Conservation (phyloP, 192 early-diverging fungal genomes). For the Coemansia erecta region DNA sequence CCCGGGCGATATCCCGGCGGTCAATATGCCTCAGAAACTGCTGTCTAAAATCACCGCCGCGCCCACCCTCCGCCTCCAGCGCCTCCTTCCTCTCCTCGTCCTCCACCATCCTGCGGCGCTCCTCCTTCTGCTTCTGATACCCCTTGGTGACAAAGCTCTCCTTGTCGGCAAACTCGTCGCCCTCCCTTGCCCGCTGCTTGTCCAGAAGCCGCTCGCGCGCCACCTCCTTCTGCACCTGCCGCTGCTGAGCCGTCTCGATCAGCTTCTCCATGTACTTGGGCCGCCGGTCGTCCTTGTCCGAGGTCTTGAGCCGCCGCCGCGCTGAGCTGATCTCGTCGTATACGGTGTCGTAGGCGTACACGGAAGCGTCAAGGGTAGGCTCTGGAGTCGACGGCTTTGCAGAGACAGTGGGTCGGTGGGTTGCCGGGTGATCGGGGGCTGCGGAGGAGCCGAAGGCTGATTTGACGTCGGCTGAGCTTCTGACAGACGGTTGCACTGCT, state of each 20-base stretch:
- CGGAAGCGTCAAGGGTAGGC: slow-evolving; percentile 13
- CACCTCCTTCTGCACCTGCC: slow-evolving; percentile 38
- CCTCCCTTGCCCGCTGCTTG: slow-evolving; percentile 41
- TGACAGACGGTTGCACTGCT: not conserved
- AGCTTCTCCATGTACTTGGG: slow-evolving; percentile 51
- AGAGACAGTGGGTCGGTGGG: not conserved
- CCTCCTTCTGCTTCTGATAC: slow-evolving; percentile 46
- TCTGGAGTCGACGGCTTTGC: too few relatives aligned
- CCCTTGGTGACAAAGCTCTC: slow-evolving; percentile 39
- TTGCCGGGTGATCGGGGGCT: not conserved
- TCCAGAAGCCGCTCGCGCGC: slow-evolving; percentile 30
- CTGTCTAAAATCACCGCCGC: slow-evolving; percentile 22
- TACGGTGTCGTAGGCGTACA: slow-evolving; percentile 45
- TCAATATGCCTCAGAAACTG: slow-evolving; percentile 52
- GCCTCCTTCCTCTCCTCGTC: slow-evolving; percentile 30
- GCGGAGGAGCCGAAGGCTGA: not conserved
- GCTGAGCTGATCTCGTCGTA: slow-evolving; percentile 28
- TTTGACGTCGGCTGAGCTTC: not conserved
- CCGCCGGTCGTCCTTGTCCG: slow-evolving; percentile 18
- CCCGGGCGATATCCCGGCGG: slow-evolving; percentile 53
- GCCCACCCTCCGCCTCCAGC: slow-evolving; percentile 8
- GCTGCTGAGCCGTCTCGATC: slow-evolving; percentile 36
- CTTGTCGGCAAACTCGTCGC: slow-evolving; percentile 38
- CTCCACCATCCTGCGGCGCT: slow-evolving; percentile 21
- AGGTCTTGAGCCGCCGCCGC: slow-evolving; percentile 10